These are phyloP conservation scores for Irpex sp. DNA, from an alignment of 1,284 basidiomycete genomes.

Conservation along the genomic window DNA sequence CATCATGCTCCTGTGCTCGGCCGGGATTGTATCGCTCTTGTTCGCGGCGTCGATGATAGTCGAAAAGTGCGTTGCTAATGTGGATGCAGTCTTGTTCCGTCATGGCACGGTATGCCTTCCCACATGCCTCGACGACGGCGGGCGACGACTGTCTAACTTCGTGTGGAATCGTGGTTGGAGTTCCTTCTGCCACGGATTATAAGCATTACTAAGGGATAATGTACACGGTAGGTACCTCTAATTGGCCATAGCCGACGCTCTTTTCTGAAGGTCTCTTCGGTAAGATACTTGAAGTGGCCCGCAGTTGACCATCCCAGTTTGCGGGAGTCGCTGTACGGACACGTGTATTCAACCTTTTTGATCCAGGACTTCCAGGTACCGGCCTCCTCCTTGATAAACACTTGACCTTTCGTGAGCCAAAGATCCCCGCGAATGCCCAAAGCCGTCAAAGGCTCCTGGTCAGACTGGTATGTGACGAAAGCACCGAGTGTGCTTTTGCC, in stretches of 20 bases:
- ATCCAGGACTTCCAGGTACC: neutral
- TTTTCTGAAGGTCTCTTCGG: neutral
- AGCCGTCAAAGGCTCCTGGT: neutral
- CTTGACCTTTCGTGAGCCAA: neutral
- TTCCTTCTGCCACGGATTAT: neutral
- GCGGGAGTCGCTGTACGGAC: neutral
- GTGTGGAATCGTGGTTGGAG: neutral
- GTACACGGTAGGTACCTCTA: neutral
- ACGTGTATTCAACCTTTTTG: neutral
- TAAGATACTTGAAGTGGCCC: neutral
- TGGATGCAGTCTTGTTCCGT: no score
- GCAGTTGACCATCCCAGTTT: neutral
- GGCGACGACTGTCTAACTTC: neutral
- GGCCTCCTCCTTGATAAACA: neutral
- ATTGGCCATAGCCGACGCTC: neutral
- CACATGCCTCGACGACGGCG: no score
- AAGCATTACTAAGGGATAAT: neutral
- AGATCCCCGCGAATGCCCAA: neutral
- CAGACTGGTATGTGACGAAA: neutral
- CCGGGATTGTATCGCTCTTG: no score
- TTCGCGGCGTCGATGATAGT: no score
- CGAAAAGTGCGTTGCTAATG: no score
- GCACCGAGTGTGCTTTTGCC: neutral
- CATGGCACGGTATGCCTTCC: no score
- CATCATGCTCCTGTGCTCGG: no score